phyloP scores from a whole-genome alignment of 176 grass and related monocot species.

The Sorghum bicolor region DNA sequence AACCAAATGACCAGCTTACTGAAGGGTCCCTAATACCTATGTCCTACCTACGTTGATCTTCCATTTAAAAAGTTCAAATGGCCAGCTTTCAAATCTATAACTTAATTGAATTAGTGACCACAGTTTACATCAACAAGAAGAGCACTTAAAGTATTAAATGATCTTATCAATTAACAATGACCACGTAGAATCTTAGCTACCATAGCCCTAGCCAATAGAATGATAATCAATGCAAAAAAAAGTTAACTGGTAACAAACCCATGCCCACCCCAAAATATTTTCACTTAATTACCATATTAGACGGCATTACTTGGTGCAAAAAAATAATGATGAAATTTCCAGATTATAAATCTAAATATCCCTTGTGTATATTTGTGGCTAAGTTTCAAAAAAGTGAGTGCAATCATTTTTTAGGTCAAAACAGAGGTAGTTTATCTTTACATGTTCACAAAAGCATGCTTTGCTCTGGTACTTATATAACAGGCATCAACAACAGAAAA shows the following conservation, averaged over 20 bases:
- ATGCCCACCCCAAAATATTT: neutral
- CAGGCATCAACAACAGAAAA: slow-evolving; percentile 1
- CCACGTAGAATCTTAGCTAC: neutral
- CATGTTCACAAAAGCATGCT: neutral
- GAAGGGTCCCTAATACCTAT: neutral
- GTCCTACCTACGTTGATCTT: neutral
- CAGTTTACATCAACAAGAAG: neutral
- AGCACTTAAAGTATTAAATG: neutral
- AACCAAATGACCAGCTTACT: neutral
- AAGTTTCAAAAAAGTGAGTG: neutral
- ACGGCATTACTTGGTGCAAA: neutral
- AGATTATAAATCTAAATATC: neutral
- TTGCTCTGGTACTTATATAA: neutral
- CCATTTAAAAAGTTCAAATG: neutral
- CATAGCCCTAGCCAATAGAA: neutral
- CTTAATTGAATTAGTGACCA: neutral
- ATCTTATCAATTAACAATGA: neutral
- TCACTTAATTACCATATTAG: neutral
- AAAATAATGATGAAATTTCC: neutral
- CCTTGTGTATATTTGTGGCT: neutral
- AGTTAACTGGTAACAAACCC: neutral
- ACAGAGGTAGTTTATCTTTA: neutral
- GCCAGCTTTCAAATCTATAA: neutral
- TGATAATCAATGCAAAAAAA: neutral
- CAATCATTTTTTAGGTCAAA: neutral